Evolutionary conservation across 2,329 filamentous ascomycete species (phyloP), one percentile per base, ranked within the genome.

Genomic region (Tolypocladium tundrense): DNA sequence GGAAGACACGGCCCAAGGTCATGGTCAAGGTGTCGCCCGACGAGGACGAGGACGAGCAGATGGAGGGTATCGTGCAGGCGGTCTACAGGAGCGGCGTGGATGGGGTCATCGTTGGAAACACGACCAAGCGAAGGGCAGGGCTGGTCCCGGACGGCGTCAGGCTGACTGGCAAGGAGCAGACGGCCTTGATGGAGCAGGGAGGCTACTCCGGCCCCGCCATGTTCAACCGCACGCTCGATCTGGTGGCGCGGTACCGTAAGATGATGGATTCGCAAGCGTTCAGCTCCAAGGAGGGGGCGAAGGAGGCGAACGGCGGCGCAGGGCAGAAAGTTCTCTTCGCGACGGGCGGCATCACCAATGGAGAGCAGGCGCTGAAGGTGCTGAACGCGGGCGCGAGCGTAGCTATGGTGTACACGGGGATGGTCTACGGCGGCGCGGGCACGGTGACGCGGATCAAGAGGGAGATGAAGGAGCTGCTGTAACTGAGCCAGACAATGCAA

Each of bases 1-100:
- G 92, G 63, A 88, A 84, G 69, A 83, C 80, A 1, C 89, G 87
- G 67, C 73, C 73, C 56, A 70, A 68, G 62, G 90, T 99, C 59
- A 96, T 99, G 90, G 94, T 99, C 67, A 99, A 99, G 77, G 93
- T 99, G 24, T 96, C 90, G 59, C 94, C 94, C 0, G 94, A 99
- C 66, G 94, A 97, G 74, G 91, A 97, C 70, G 85, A 88, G 24
- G 86, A 91, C 56, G 78, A 85, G 58, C 91, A 99, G 70, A 84
- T 99, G 60, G 82, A 87, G 48, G 94, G 92, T 10, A 96, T 99
- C 58, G 93, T 91, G 60, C 84, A 91, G 65, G 92, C 92, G 0
- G 86, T 96, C 14, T 88, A 85, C 78, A 79, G 79, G 64, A 91
- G 89, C 60, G 92, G 92, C 8, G 92, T 97, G 2, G 92, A 97